A percentile compares a stretch with the other conserved stretches of the same genome.
phyloP scores from a whole-genome alignment of 768 basidiomycete species.

The Podaxis sp. region DNA sequence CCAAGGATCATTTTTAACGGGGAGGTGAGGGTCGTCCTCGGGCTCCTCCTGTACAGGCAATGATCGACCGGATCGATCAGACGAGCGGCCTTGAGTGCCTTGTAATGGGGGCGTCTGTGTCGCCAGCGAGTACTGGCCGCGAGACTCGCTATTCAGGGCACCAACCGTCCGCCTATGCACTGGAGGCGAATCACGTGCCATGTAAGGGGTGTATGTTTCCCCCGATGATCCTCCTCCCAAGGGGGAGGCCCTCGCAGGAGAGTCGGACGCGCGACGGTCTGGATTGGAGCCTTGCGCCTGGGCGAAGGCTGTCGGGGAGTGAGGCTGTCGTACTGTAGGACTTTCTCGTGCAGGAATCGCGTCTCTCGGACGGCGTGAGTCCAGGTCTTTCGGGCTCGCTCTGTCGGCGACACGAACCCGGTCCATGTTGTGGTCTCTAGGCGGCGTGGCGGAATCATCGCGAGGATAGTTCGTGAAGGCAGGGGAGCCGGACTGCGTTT shows the following conservation, averaged over 20 bases:
- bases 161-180: constrained; percentile 29
- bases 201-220: constrained; percentile 38
- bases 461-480: constrained; percentile 29
- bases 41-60: constrained; percentile 77
- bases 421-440: constrained; percentile 55
- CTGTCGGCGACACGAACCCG: constrained; percentile 52
- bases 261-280: constrained; percentile 42
- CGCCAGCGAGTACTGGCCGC: constrained; percentile 33
- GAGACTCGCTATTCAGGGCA: constrained; percentile 25
- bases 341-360: constrained; percentile 46
- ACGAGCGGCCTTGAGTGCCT: constrained; percentile 52
- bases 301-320: constrained; percentile 32
- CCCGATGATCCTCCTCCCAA: constrained; percentile 46
- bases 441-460: constrained; percentile 41
- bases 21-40: constrained; percentile 56
- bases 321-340: constrained; percentile 45
- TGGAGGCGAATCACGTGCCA: constrained; percentile 44
- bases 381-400: constrained; percentile 54
- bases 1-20: constrained; percentile 36
- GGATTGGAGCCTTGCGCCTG: constrained; percentile 48
- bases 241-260: constrained; percentile 50
- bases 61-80: constrained; percentile 74
- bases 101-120: constrained; percentile 60
- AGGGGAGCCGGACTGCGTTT: constrained; percentile 40
- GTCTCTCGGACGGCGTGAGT: constrained; percentile 38